These are phyloP conservation scores for Saccharomycopsis selenospora DNA, from an alignment of 805 yeast species.

Conservation along the genomic window DNA sequence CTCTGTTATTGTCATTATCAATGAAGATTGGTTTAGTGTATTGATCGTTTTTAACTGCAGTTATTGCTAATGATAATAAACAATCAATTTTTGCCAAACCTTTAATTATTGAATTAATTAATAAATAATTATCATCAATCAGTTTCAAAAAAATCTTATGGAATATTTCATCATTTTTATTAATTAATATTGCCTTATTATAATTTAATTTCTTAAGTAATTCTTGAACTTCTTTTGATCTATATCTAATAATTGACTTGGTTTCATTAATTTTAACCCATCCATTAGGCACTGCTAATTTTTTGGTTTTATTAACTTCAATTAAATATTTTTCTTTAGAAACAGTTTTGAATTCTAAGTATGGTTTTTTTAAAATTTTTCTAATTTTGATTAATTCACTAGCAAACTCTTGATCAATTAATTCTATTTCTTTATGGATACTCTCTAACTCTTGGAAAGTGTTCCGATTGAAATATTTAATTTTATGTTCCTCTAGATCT, in stretches of 20 bases:
- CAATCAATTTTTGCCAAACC: slow-evolving; percentile 57
- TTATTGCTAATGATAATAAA: slow-evolving; percentile 55
- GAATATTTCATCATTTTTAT: slow-evolving; percentile 43
- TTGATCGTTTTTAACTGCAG: slow-evolving; percentile 39
- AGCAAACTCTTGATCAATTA: slow-evolving; percentile 40
- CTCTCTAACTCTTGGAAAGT: slow-evolving; percentile 35
- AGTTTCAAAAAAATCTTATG: slow-evolving; percentile 31
- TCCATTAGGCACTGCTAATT: slow-evolving; percentile 48
- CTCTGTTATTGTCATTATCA: slow-evolving; percentile 36
- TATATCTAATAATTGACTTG: slow-evolving; percentile 59
- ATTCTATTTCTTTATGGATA: slow-evolving; percentile 34
- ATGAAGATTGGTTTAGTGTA: slow-evolving; percentile 47
- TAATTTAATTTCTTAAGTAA: slow-evolving; percentile 51
- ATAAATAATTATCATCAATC: slow-evolving; percentile 33
- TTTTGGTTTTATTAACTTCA: slow-evolving; percentile 54
- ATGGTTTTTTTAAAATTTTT: slow-evolving; percentile 45
- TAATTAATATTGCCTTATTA: slow-evolving; percentile 46
- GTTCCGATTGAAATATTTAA: slow-evolving; percentile 35
- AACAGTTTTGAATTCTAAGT: slow-evolving; percentile 46
- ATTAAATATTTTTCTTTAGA: slow-evolving; percentile 65
- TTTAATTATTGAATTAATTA: slow-evolving; percentile 37
- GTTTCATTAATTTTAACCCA: slow-evolving; percentile 78
- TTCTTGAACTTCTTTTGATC: slow-evolving; percentile 51
- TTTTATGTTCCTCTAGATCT: slow-evolving; percentile 38
- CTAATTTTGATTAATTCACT: slow-evolving; percentile 46